Percentiles rank a stretch among this genome's conserved stretches.
These are phyloP conservation scores for Chytriomyces sp. DNA, from an alignment of 192 early-diverging fungal genomes.

Conservation along the genomic window DNA sequence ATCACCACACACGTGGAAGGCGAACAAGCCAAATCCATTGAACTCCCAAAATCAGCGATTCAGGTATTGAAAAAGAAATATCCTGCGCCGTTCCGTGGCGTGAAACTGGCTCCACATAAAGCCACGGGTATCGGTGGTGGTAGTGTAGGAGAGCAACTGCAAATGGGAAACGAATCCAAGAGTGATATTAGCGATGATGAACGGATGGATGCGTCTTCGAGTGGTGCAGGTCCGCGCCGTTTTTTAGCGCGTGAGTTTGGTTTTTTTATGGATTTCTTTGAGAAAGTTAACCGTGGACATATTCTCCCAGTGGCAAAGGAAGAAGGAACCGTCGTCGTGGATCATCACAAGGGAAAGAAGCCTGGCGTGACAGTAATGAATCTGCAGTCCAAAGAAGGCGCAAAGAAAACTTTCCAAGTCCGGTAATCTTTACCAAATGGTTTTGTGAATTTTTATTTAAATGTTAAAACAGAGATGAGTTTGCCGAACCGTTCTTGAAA, in stretches of 20 bases:
- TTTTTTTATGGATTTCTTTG: neutral
- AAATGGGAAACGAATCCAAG: neutral
- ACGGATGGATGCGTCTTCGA: too few species aligned
- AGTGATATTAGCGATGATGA: neutral
- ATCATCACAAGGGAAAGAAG: constrained; percentile 12
- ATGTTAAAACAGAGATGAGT: neutral
- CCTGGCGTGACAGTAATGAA: neutral
- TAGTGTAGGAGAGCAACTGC: neutral
- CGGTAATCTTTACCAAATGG: neutral
- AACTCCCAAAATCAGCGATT: neutral
- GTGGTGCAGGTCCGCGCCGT: neutral
- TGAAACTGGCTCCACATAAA: neutral
- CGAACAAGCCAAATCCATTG: neutral
- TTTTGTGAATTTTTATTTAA: too few species aligned
- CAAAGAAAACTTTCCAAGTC: constrained; percentile 1
- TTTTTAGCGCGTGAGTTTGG: neutral
- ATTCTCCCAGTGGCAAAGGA: neutral
- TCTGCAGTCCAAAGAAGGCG: neutral
- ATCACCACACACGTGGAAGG: neutral
- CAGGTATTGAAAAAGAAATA: constrained; percentile 4
- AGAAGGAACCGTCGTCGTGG: neutral
- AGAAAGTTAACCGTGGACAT: neutral
- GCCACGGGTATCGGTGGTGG: neutral
- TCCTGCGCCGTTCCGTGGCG: constrained; percentile 1
- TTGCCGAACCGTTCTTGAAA: neutral